phyloP scores from a whole-genome alignment of 345 rosid genomes.

The Citrus sp. region DNA sequence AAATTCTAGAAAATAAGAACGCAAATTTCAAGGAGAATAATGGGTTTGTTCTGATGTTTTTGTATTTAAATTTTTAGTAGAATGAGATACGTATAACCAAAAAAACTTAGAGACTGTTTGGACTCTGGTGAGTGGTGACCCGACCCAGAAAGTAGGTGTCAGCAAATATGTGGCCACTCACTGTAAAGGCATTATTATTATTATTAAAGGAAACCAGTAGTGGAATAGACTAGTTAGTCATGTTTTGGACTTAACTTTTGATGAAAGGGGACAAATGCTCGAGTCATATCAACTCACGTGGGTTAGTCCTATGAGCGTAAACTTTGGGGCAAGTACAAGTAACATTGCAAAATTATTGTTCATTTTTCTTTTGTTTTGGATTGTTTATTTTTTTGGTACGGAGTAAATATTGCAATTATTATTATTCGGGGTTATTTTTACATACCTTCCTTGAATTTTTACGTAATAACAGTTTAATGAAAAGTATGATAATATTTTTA shows the following conservation, averaged over 20 bases:
- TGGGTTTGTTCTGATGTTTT: too few relatives aligned
- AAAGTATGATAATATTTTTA: too few relatives aligned
- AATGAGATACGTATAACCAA: too few relatives aligned
- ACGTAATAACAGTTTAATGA: too few relatives aligned
- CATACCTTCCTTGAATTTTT: accelerated
- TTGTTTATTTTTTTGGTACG: neutral
- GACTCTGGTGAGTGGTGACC: neutral
- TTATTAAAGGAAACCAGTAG: too few relatives aligned
- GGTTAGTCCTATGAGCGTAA: neutral
- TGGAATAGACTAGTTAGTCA: neutral
- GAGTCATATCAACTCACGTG: conserved; percentile 11
- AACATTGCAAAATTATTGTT: neutral
- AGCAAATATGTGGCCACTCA: conserved; percentile 3
- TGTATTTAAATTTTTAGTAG: too few relatives aligned
- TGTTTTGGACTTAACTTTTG: neutral
- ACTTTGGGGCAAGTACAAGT: neutral
- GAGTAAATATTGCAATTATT: too few relatives aligned
- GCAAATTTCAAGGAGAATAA: too few relatives aligned
- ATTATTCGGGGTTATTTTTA: too few relatives aligned
- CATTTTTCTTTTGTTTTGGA: too few relatives aligned
- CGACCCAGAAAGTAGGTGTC: neutral
- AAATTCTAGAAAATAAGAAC: too few relatives aligned
- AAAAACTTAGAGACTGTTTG: neutral
- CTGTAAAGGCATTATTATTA: too few relatives aligned
- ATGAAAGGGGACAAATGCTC: conserved; percentile 10